Base-by-base conservation (phyloP, 345 rosid species). In the Gossypium mustelinum region DNA sequence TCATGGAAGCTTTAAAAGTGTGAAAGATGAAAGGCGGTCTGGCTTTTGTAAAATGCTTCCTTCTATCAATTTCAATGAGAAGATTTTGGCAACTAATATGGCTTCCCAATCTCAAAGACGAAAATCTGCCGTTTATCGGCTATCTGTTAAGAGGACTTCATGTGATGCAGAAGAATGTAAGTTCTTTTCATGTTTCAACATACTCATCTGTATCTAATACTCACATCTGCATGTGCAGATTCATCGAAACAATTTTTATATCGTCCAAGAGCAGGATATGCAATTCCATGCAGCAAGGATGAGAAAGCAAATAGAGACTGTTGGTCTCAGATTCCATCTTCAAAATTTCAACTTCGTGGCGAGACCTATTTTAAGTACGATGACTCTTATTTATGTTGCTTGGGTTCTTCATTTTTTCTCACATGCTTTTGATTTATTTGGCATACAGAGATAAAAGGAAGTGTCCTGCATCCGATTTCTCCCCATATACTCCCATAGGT, bases 381-480 rank as follows among this genome's bases (percentile, higher is more conserved):
- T 3, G 51, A 77, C 48, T 47, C 34, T 55, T 64, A 9, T 24
- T 2, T 24, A 39, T 56, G 7, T 34, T 34, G 39, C 39, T 34
- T 34, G 39, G 39, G 6, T 11, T 11, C 50, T 45, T 45, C 50
- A 45, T 8, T 55, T 18, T 55, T 18, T 55, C 27, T 62, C 41
- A 6, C 66, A 43, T 10, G 9, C 18, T 4, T 51, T 24, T 16
- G 72, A 34, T 76, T 74, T 58, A 55, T 70, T 55, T 72, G 43
- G 44, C 16, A 14, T 87, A 87, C 90, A 92, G 97, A 81, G 97
- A 94, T 80, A 92, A 94, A 81, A 78, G 75, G 79, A 94, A 94
- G 83, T 81, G 83, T 41, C 82, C 91, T 17, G 97, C 97, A 77
- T 84, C 94, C 20, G 84, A 83, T 73, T 78, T 75, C 68, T 75